Evolutionary conservation across 2,329 filamentous ascomycete species (phyloP).

Genomic region (Sporothrix dimorphospora): DNA sequence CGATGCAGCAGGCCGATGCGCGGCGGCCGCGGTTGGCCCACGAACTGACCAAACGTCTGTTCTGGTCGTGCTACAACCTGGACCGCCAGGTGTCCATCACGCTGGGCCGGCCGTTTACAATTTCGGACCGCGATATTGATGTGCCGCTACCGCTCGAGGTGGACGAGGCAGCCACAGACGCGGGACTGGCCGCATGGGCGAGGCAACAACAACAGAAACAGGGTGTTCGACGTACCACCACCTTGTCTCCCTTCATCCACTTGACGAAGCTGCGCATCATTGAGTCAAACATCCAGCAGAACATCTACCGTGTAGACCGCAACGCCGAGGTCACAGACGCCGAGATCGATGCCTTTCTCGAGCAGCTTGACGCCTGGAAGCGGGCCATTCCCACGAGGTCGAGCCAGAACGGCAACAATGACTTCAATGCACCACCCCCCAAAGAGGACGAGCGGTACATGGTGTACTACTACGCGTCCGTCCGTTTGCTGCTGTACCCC

Average conservation of each 20-base stretch:
- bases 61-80: conserved; percentile 52
- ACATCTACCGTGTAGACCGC: not conserved
- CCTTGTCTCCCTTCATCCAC: not conserved
- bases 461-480: conserved; percentile 1
- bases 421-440: not conserved
- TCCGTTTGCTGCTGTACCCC: not conserved
- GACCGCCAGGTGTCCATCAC: conserved; percentile 50
- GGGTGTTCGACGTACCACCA: not conserved
- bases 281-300: not conserved
- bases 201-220: not conserved
- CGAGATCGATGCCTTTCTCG: not conserved
- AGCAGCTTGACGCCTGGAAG: not conserved
- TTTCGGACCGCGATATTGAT: conserved; percentile 46
- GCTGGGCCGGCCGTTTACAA: conserved; percentile 47
- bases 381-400: not conserved
- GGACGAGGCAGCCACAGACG: not conserved
- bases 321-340: not conserved
- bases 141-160: conserved; percentile 31
- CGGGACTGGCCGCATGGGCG: not conserved
- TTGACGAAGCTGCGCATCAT: not conserved
- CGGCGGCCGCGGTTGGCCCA: not conserved
- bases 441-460: conserved; percentile 5
- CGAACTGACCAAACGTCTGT: conserved; percentile 39
- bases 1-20: not conserved
- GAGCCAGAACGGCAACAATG: not conserved